Conservation (phyloP, 2,329 filamentous ascomycete genomes). For the Zalaria sp. region DNA sequence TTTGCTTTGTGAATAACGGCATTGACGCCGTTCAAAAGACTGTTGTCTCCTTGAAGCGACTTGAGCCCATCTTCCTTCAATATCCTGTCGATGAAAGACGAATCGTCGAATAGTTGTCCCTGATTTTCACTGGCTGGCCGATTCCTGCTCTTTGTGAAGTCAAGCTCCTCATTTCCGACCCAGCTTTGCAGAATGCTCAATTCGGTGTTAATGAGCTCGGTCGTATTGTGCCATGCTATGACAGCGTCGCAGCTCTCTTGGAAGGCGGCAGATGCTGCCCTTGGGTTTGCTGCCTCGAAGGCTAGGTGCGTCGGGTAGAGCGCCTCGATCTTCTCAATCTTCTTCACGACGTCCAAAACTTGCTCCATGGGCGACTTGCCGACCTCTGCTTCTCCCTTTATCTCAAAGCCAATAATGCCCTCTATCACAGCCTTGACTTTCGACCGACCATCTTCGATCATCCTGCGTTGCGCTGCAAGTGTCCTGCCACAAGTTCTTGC, state of each 20-base stretch:
- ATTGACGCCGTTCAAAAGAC: conserved; percentile 73
- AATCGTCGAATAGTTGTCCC: conserved; percentile 71
- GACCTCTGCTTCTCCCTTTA: conserved; percentile 83
- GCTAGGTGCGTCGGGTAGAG: conserved; percentile 71
- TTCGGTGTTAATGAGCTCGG: conserved; percentile 89
- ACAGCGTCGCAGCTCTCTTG: conserved; percentile 75
- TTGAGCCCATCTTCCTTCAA: conserved; percentile 92
- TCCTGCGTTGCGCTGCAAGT: conserved; percentile 67
- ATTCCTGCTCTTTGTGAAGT: conserved; percentile 66
- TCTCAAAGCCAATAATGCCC: conserved; percentile 81
- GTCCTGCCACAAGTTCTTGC: conserved; percentile 74
- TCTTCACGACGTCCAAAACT: conserved; percentile 75
- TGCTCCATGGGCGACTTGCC: conserved; percentile 80
- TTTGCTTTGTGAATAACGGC: conserved; percentile 89
- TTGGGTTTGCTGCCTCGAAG: conserved; percentile 60
- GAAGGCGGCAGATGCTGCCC: conserved; percentile 64
- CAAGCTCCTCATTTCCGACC: conserved; percentile 91
- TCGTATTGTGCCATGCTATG: conserved; percentile 94
- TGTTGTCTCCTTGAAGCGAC: conserved; percentile 71
- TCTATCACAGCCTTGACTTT: conserved; percentile 65
- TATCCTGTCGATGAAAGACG: conserved; percentile 84
- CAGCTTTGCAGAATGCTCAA: conserved; percentile 82
- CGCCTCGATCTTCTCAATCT: conserved; percentile 78
- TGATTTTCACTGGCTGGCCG: conserved; percentile 46
- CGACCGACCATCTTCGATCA: conserved; percentile 72